Conservation (phyloP, 1,284 basidiomycete genomes). For the Earliella scabrosa region DNA sequence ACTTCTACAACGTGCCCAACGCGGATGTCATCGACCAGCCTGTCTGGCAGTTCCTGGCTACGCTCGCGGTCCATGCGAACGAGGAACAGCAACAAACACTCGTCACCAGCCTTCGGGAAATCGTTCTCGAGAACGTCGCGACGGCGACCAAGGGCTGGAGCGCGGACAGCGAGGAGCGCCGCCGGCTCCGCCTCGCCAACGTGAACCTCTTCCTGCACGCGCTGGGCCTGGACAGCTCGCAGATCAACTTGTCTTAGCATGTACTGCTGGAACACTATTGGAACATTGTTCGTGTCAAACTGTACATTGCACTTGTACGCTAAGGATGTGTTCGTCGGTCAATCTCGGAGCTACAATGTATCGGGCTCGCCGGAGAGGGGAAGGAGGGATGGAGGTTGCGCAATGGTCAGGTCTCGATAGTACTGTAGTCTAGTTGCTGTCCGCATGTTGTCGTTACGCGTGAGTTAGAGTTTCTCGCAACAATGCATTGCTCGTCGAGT, state of each 20-base stretch:
- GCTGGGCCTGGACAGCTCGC: conserved; percentile 83
- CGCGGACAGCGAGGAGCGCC: conserved; percentile 64
- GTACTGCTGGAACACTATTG: conserved; percentile 32
- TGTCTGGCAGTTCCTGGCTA: conserved; percentile 91
- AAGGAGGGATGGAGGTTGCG: background rate
- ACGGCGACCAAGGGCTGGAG: conserved; percentile 78
- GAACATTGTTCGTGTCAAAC: background rate
- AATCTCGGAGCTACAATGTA: background rate
- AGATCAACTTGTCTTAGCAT: conserved; percentile 60
- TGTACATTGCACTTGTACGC: conserved; percentile 6
- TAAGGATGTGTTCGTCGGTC: background rate
- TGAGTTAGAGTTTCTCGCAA: conserved; percentile 5
- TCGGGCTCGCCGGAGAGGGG: background rate
- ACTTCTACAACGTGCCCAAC: conserved; percentile 38
- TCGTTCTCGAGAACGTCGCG: conserved; percentile 87
- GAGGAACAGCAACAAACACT: conserved; percentile 86
- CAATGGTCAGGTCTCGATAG: background rate
- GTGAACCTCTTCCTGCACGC: conserved; percentile 89
- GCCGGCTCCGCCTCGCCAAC: conserved; percentile 73
- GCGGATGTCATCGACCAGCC: conserved; percentile 86
- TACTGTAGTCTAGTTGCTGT: conserved; percentile 20
- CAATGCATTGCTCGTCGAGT: conserved; percentile 10
- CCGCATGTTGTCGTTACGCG: conserved; percentile 1
- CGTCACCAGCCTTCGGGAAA: conserved; percentile 88
- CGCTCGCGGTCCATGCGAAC: conserved; percentile 85